Base-by-base conservation (phyloP, 345 rosid genomes). In the Gossypium turneri region DNA sequence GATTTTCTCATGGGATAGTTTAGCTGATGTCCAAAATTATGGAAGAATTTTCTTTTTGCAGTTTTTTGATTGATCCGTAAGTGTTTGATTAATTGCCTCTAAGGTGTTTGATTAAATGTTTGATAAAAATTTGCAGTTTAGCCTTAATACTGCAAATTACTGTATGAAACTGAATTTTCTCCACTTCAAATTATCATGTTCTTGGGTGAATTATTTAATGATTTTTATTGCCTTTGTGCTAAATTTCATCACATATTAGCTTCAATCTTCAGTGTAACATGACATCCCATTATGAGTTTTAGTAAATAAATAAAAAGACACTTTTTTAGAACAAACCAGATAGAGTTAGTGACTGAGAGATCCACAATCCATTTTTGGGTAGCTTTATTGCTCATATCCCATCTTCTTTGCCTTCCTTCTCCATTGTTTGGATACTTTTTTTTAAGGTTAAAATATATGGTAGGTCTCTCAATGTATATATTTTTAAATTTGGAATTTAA, bases 301-400 rank as follows among this genome's bases (percentile, higher is more conserved):
- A n/a, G 5, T 64, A 13, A 55, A 34, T 27, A 61, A 16, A 1
- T 7, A 38, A 13, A 29, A 10, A 0, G 83, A 61, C 47, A 75
- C 76, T 78, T 86, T 83, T 65, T 70, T 52, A 64, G 74, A 78
- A 78, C 61, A 67, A 77, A 63, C 19, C 53, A 61, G 38, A 60
- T 16, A 27, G 65, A 70, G 44, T 34, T 34, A 34, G 41, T 6
- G 41, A 34, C 41, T 62, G 53, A 53, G 43, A 81, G 82, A 74
- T 73, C 80, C 77, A 61, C 64, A 70, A 29, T 52, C 80, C 67
- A 61, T 55, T 29, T 69, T 67, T 34, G 41, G 41, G 41, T 34
- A 34, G 41, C 41, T 34, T 34, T 34, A 5, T 34, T 34, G 41
- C 41, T 5, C 41, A 34, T 5, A 34, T 34, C 7, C 41, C 41